These are phyloP conservation scores for Oryza australiensis DNA, from an alignment of 176 grass and related monocot genomes.

Conservation along the genomic window DNA sequence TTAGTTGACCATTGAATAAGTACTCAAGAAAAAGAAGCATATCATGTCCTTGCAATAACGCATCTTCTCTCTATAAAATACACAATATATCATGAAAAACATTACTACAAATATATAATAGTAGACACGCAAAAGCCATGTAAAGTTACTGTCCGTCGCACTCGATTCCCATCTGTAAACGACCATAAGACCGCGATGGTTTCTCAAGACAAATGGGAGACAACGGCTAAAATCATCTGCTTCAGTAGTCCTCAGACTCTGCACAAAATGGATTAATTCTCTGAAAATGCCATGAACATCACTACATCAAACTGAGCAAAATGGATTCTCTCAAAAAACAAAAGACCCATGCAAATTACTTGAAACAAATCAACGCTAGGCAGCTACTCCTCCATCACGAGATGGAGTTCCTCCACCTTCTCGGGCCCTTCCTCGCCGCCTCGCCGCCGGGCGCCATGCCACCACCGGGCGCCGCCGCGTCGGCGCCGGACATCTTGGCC, in stretches of 20 bases:
- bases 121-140: too few relatives aligned
- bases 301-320: neutral
- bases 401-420: conserved; percentile 97
- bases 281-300: neutral
- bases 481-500: conserved; percentile 68
- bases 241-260: neutral
- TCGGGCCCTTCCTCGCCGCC: conserved; percentile 62
- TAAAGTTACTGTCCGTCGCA: too few relatives aligned
- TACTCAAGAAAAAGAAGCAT: too few relatives aligned
- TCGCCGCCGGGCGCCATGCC: conserved; percentile 31
- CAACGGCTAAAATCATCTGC: too few relatives aligned
- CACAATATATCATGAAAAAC: too few relatives aligned
- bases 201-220: too few relatives aligned
- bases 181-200: too few relatives aligned
- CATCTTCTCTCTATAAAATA: too few relatives aligned
- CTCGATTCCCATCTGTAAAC: too few relatives aligned
- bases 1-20: too few relatives aligned
- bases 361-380: neutral
- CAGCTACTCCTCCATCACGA: conserved; percentile 44
- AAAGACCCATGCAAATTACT: neutral
- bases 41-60: too few relatives aligned
- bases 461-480: conserved; percentile 40
- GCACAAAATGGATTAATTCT: neutral
- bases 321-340: neutral
- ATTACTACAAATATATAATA: too few relatives aligned